phyloP scores from a whole-genome alignment of 768 basidiomycete species.

The Panaeolus papilionaceus region DNA sequence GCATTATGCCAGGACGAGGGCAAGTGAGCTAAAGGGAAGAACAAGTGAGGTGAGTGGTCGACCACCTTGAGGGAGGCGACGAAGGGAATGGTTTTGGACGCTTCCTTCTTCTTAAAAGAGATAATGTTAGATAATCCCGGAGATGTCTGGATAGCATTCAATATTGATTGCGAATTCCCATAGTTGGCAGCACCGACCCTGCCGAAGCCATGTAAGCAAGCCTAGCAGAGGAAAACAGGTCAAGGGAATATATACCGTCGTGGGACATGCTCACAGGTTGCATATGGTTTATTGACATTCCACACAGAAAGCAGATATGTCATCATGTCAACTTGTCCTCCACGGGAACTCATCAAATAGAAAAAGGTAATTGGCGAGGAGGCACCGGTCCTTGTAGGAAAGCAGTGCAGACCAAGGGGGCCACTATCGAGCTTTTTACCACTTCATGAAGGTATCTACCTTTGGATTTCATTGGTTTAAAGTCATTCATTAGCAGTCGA shows the following conservation, averaged over 20 bases:
- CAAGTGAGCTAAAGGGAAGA: not conserved
- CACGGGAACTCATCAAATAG: not conserved
- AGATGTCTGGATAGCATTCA: not conserved
- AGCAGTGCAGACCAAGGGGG: not conserved
- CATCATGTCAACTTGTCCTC: not conserved
- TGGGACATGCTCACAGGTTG: not conserved
- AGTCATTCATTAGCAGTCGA: no score
- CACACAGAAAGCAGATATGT: not conserved
- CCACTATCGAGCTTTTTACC: no score
- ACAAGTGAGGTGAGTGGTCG: not conserved
- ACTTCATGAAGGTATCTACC: no score
- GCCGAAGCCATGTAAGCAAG: not conserved
- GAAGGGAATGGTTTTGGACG: not conserved
- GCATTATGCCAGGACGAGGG: not conserved
- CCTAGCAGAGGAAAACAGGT: not conserved
- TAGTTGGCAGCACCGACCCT: not conserved
- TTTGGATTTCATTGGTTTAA: no score
- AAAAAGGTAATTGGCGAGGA: not conserved
- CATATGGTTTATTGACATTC: not conserved
- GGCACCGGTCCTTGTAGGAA: not conserved
- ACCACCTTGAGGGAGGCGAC: not conserved
- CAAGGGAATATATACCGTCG: not conserved
- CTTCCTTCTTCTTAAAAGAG: slow-evolving; percentile 3
- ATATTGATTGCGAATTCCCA: not conserved
- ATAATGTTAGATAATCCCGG: not conserved